Evolutionary conservation across 768 basidiomycete species (phyloP).

Genomic region (Lentinus brumalis): DNA sequence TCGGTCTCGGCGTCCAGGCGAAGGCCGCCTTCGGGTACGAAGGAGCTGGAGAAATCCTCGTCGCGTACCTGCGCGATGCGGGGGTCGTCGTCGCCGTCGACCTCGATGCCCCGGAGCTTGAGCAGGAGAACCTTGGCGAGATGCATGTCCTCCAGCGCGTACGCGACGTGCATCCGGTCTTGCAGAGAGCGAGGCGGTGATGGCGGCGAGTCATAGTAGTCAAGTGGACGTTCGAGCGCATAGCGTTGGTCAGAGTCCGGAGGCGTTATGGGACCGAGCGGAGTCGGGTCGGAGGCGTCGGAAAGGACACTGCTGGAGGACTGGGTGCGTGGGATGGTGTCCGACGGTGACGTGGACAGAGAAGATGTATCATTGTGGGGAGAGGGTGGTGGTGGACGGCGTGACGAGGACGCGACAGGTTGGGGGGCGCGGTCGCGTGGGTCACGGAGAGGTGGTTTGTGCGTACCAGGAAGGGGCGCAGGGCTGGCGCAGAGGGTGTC

Average conservation of each 20-base stretch:
- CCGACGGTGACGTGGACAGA: constrained; percentile 18
- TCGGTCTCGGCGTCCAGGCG: constrained; percentile 44
- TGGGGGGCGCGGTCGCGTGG: constrained; percentile 13
- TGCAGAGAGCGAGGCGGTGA: constrained; percentile 48
- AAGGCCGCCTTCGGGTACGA: constrained; percentile 41
- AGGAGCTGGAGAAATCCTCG: constrained; percentile 45
- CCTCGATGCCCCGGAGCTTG: constrained; percentile 60
- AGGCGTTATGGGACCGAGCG: constrained; percentile 29
- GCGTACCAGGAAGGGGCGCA: not conserved
- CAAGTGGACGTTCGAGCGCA: constrained; percentile 29
- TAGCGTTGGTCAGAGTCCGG: constrained; percentile 25
- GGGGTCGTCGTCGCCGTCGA: constrained; percentile 60
- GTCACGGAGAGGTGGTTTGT: constrained; percentile 3
- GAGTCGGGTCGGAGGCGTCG: constrained; percentile 25
- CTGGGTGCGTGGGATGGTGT: constrained; percentile 19
- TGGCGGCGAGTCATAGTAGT: constrained; percentile 50
- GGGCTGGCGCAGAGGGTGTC: constrained; percentile 1
- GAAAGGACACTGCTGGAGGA: constrained; percentile 28
- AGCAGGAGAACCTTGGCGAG: constrained; percentile 67
- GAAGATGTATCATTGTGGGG: constrained; percentile 3
- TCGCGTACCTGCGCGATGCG: constrained; percentile 61
- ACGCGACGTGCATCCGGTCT: constrained; percentile 68
- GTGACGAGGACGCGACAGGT: constrained; percentile 26
- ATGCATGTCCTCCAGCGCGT: constrained; percentile 67
- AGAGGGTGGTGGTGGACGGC: constrained; percentile 16